Evolutionary conservation across 371 early-diverging fungal species (phyloP).

Genomic region (Paraphysoderma sedebokerense): DNA sequence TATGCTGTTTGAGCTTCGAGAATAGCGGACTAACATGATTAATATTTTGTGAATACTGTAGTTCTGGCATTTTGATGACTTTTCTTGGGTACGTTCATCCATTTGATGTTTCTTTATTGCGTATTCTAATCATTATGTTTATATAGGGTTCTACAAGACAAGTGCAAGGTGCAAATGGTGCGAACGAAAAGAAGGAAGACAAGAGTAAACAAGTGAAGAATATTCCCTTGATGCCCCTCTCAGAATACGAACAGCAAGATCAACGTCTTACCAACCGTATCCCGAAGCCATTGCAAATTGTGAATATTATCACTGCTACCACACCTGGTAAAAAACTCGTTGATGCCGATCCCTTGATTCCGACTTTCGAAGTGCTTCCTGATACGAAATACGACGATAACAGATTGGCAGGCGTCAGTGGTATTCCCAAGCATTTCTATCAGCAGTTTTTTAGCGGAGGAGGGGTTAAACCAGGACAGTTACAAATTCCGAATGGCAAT

Average conservation of each 20-base stretch:
- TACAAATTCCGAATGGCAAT: no score
- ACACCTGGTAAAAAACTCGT: not conserved
- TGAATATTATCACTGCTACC: not conserved
- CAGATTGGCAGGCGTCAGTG: not conserved
- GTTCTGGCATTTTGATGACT: conserved; percentile 39
- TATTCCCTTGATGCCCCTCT: not conserved
- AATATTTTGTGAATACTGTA: conserved; percentile 4
- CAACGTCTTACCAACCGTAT: not conserved
- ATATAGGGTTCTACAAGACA: not conserved
- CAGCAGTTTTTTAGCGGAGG: not conserved
- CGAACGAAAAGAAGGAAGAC: not conserved
- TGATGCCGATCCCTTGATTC: not conserved
- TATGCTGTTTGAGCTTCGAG: not conserved
- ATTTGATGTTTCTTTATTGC: not conserved
- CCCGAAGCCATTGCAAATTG: not conserved
- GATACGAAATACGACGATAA: not conserved
- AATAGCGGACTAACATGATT: not conserved
- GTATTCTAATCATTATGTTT: not conserved
- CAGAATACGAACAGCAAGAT: not conserved
- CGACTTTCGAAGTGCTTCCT: not conserved
- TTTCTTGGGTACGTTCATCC: conserved; percentile 3
- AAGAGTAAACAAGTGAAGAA: not conserved
- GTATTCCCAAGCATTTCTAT: not conserved
- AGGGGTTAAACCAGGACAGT: not conserved
- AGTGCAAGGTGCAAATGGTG: not conserved